These are phyloP conservation scores for Tuber aestivum DNA, from an alignment of 495 filamentous ascomycete species.

Conservation along the genomic window DNA sequence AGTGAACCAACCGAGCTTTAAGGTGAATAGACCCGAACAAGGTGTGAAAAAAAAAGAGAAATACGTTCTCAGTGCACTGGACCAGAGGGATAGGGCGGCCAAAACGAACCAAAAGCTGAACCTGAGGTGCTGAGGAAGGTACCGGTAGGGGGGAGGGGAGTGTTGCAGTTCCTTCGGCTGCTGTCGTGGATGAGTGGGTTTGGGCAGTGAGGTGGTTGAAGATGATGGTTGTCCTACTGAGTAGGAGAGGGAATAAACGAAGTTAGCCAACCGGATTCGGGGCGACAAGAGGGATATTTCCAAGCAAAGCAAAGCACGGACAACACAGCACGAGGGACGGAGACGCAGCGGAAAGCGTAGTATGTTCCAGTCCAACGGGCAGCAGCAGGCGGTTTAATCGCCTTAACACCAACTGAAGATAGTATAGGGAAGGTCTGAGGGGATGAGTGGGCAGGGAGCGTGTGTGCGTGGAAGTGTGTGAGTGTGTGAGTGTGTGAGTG, in stretches of 20 bases:
- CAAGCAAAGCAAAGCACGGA: conserved; percentile 39
- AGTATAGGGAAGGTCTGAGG: not conserved
- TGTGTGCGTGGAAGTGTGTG: not conserved
- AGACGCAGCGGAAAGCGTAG: conserved; percentile 23
- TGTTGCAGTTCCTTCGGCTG: conserved; percentile 23
- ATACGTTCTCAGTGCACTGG: conserved; percentile 17
- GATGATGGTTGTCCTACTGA: conserved; percentile 27
- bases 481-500: too few species aligned
- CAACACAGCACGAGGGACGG: conserved; percentile 29
- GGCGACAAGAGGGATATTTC: conserved; percentile 25
- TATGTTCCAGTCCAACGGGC: conserved; percentile 32
- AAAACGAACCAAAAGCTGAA: not conserved
- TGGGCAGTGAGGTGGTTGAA: conserved; percentile 31
- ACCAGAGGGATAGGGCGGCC: conserved; percentile 23
- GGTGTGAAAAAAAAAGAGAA: not conserved
- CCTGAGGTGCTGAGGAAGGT: conserved; percentile 26
- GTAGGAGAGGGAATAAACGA: conserved; percentile 36
- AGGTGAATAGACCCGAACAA: not conserved
- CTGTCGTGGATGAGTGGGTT: conserved; percentile 20
- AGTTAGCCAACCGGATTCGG: conserved; percentile 33
- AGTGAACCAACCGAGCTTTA: not conserved
- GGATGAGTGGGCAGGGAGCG: not conserved
- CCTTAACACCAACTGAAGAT: conserved; percentile 13
- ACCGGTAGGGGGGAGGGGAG: conserved; percentile 23
- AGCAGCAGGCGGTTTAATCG: conserved; percentile 29